These are phyloP conservation scores for Lipomyces yamadae DNA, from an alignment of 805 yeast genomes.

Conservation along the genomic window DNA sequence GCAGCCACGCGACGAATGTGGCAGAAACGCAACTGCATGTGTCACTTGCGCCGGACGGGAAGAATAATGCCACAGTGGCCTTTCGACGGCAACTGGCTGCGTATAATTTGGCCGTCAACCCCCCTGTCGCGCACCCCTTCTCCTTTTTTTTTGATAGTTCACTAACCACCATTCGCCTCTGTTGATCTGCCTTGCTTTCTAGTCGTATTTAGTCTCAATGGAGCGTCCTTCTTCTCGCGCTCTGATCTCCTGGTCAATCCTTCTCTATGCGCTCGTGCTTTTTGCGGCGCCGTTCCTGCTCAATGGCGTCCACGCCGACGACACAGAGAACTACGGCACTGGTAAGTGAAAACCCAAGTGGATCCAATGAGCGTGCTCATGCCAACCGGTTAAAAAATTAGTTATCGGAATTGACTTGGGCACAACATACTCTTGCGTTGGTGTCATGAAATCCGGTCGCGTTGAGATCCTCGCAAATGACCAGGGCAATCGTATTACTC, in stretches of 20 bases:
- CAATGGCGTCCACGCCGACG: conserved; percentile 43
- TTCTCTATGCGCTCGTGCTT: conserved; percentile 46
- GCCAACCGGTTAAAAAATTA: background rate
- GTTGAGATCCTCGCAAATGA: conserved; percentile 96
- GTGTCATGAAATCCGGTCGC: conserved; percentile 79
- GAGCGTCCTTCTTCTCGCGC: conserved; percentile 33
- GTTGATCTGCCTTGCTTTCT: background rate
- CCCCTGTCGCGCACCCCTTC: conserved; percentile 4
- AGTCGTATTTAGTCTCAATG: conserved; percentile 15
- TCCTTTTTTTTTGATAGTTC: background rate
- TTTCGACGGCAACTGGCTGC: conserved; percentile 15
- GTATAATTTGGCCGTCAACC: conserved; percentile 1
- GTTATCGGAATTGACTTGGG: conserved; percentile 97
- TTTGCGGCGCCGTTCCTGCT: conserved; percentile 47
- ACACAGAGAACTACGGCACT: conserved; percentile 50
- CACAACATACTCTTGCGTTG: conserved; percentile 97
- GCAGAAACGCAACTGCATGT: conserved; percentile 7
- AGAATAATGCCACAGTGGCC: conserved; percentile 38
- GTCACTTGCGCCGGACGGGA: conserved; percentile 13
- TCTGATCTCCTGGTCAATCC: conserved; percentile 43
- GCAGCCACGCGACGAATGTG: conserved; percentile 1
- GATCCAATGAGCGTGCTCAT: background rate
- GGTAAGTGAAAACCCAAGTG: conserved; percentile 32
- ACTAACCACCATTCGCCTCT: background rate
- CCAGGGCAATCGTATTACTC: conserved; percentile 98